Evolutionary conservation across 2,329 filamentous ascomycete genomes (phyloP), one percentile per base, ranked within the genome.

Genomic region (Zalaria sp.): DNA sequence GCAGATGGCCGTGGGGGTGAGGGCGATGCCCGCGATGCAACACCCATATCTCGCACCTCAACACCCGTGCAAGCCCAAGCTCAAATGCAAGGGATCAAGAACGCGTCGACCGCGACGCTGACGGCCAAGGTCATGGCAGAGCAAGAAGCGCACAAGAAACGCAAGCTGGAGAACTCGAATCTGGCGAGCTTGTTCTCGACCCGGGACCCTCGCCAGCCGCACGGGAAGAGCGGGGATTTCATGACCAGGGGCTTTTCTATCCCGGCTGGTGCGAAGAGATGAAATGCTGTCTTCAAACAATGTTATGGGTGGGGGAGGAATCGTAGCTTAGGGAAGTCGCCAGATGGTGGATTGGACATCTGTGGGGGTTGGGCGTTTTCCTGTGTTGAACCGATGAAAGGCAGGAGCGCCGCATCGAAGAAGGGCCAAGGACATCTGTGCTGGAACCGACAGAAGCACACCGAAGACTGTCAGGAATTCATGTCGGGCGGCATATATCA

Each of bases 51-150:
- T n/a, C 27, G 11, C 3, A 41, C 25, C 4, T 28, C 7, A 31
- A 42, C 35, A 26, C 35, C 27, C 18, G 36, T 37, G 6, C 25
- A 28, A 55, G 60, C 34, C 57, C 56, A 1, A 61, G 65, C 38
- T 59, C 65, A 27, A 66, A 42, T 51, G 26, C 63, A 70, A 41
- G 77, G 81, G 7, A 94, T 96, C 60, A 94, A 94, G 59, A 93
- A 96, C 52, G 69, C 84, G 0, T 75, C 84, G 42, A 91, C 91
- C 0, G 88, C 89, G 0, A 82, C 79, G 3, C 64, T 98, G 35
- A 93, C 89, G 0, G 83, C 83, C 0, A 87, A 80, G 51, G 88
- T 98, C 0, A 60, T 96, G 26, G 81, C 82, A 25, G 89, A 96
- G 54, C 85, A 95, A 58, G 83, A 89, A 39, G 78, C 82, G 53